Evolutionary conservation across 2,329 filamentous ascomycete genomes (phyloP).

Genomic region (Fusarium phyllophilum): DNA sequence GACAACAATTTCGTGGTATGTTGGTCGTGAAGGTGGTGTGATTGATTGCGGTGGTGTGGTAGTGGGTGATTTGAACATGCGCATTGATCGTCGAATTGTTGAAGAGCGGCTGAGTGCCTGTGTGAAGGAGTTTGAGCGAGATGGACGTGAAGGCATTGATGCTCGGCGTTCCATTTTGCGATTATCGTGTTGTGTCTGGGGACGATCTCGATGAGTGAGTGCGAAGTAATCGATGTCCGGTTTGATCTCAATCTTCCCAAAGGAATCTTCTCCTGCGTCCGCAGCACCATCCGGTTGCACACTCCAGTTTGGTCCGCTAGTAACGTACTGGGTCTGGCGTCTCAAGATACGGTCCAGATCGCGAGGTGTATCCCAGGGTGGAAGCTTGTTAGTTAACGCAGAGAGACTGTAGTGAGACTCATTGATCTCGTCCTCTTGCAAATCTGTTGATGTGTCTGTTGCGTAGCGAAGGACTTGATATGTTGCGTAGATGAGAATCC

Average conservation of each 20-base stretch:
- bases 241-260: slow-evolving; percentile 56
- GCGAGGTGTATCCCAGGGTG: slow-evolving; percentile 57
- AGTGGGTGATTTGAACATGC: slow-evolving; percentile 43
- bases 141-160: slow-evolving; percentile 35
- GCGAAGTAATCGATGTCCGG: slow-evolving; percentile 68
- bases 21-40: slow-evolving; percentile 27
- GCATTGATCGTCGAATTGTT: slow-evolving; percentile 50
- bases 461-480: slow-evolving; percentile 77
- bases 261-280: slow-evolving; percentile 2
- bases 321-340: slow-evolving; percentile 44
- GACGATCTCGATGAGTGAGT: slow-evolving; percentile 49
- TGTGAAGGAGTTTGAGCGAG: slow-evolving; percentile 46
- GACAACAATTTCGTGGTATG: slow-evolving; percentile 63
- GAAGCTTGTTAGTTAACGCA: slow-evolving; percentile 54
- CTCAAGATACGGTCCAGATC: slow-evolving; percentile 43
- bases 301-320: slow-evolving; percentile 15
- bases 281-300: slow-evolving; percentile 11
- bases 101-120: slow-evolving; percentile 47
- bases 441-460: slow-evolving; percentile 69
- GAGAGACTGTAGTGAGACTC: slow-evolving; percentile 67
- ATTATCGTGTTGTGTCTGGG: slow-evolving; percentile 4
- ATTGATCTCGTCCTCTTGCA: slow-evolving; percentile 65
- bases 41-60: slow-evolving; percentile 28
- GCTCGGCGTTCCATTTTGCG: slow-evolving; percentile 30
- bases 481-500: slow-evolving; percentile 79